Conservation (phyloP, 2,329 filamentous ascomycete species). For the Hymenoscyphus fructigenus region DNA sequence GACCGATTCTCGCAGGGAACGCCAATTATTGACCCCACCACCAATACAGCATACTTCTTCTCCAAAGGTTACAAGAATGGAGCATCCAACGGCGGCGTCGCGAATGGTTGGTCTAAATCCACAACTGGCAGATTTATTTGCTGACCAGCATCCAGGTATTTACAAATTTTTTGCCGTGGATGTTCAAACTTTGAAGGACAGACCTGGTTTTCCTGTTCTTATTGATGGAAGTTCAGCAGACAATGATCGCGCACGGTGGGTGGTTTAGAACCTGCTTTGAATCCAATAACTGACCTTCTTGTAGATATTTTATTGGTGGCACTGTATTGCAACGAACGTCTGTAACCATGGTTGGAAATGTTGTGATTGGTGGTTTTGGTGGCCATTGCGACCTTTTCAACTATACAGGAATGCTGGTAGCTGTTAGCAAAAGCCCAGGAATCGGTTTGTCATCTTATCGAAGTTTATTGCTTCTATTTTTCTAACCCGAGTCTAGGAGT, state of each 20-base stretch:
- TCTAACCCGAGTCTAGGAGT: conserved; percentile 26
- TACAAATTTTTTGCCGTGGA: conserved; percentile 37
- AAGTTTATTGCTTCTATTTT: not conserved
- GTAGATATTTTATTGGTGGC: conserved; percentile 45
- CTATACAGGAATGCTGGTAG: conserved; percentile 39
- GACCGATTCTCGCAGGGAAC: conserved; percentile 30
- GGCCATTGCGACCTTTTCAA: conserved; percentile 50
- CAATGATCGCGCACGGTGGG: conserved; percentile 42
- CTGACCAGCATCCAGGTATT: conserved; percentile 24
- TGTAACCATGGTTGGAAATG: conserved; percentile 39
- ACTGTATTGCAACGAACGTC: conserved; percentile 46
- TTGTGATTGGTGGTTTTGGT: conserved; percentile 48
- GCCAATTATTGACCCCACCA: conserved; percentile 39
- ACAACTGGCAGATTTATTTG: not conserved
- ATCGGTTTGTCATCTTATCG: conserved; percentile 20
- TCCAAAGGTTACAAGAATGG: conserved; percentile 39
- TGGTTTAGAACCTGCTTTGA: not conserved
- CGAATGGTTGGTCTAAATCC: conserved; percentile 21
- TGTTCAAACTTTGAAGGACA: conserved; percentile 40
- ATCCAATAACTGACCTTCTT: conserved; percentile 11
- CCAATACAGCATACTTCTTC: conserved; percentile 40
- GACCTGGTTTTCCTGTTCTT: conserved; percentile 42
- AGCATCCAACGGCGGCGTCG: conserved; percentile 28
- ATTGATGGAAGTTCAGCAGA: conserved; percentile 47
- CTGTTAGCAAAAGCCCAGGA: conserved; percentile 36